Conservation (phyloP, 2,329 filamentous ascomycete genomes). For the Coccinonectria pachysandricola region DNA sequence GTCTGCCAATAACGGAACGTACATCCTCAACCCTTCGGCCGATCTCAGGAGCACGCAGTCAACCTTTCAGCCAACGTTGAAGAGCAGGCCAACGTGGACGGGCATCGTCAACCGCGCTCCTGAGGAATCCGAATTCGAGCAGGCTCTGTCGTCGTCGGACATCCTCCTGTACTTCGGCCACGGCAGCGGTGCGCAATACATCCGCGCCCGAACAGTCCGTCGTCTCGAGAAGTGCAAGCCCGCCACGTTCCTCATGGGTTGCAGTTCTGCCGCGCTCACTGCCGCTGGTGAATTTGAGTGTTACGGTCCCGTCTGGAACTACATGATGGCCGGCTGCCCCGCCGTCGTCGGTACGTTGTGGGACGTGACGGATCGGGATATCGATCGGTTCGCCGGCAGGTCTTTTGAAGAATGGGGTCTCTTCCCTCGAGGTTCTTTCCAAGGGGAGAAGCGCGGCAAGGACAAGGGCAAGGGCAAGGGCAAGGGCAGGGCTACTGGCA, state of each 20-base stretch:
- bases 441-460: constrained; percentile 22
- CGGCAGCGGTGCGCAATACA: constrained; percentile 89
- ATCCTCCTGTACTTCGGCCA: constrained; percentile 92
- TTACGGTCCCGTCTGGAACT: constrained; percentile 83
- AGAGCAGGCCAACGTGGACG: constrained; percentile 60
- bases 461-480: constrained; percentile 18
- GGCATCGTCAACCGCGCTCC: constrained; percentile 60
- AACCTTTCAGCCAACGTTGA: constrained; percentile 57
- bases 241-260: constrained; percentile 85
- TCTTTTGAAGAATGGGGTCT: constrained; percentile 84
- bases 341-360: constrained; percentile 88
- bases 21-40: constrained; percentile 80
- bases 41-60: constrained; percentile 74
- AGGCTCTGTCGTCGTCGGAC: constrained; percentile 53
- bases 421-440: constrained; percentile 37
- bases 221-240: constrained; percentile 65
- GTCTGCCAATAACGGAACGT: constrained; percentile 49
- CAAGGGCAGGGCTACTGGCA: too few relatives aligned
- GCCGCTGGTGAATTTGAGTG: constrained; percentile 83
- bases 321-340: constrained; percentile 77
- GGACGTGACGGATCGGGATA: constrained; percentile 97
- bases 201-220: constrained; percentile 73
- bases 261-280: constrained; percentile 68
- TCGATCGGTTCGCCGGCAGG: constrained; percentile 78
- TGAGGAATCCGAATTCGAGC: constrained; percentile 66